Evolutionary conservation across 768 basidiomycete genomes (phyloP), one percentile per base, ranked within the genome.

Genomic region (Boletus coccyginus): DNA sequence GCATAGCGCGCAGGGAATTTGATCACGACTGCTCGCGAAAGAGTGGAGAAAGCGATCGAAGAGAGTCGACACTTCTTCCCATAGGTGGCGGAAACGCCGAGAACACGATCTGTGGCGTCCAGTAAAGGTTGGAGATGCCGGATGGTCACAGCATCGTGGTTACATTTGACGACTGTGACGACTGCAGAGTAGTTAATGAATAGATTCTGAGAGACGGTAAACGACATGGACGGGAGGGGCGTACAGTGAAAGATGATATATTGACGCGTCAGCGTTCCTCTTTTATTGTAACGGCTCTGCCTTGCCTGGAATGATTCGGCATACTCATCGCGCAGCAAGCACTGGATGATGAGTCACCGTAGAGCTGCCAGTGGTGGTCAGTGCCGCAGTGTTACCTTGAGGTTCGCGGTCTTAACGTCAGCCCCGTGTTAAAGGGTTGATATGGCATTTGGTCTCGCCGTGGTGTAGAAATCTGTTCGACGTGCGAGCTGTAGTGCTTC

Each of bases 31-130:
- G 71, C 74, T 0, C 58, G 63, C 0, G 72, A 66, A 7, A 56
- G 45, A 0, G 80, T 73, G 6, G 80, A 66, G 39, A 83, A 69
- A 0, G 79, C 78, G 2, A 83, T 61, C 1, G 64, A 61, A 0
- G 66, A 69, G 12, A 83, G 60, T 10, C 62, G 57, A 35, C 73
- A 73, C 7, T 69, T 66, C 0, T 69, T 12, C 4, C 70, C 74
- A 56, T 78, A 81, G 0, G 69, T 66, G 0, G 80, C 76, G 9
- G 82, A 74, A 6, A 83, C 55, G 5, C 81, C 82, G 29, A 80
- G 56, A 27, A 59, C 40, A 21, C 63, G 52, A 11, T 44, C 17
- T 16, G 68, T 50, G 0, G 72, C 61, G 19, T 65, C 52, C 36
- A 75, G 42, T 27, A 82, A 73, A 1, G 53, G 53, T 10, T 62